Conservation (phyloP, 2,329 filamentous ascomycete species). For the Neodidymelliopsis sp. region DNA sequence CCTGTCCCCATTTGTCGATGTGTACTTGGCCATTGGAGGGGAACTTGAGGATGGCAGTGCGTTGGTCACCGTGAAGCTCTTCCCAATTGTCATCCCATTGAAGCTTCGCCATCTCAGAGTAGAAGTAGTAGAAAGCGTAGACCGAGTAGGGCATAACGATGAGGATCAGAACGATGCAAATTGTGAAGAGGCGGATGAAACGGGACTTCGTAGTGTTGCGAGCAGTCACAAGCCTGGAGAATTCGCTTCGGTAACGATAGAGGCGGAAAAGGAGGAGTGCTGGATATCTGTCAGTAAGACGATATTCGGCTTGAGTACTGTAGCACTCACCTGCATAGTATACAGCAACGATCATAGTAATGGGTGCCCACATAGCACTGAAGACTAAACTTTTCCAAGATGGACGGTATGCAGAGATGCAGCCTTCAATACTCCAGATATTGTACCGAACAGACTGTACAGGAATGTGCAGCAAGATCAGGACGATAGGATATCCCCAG, state of each 20-base stretch:
- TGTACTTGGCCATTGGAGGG: slow-evolving; percentile 55
- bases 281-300: slow-evolving; percentile 41
- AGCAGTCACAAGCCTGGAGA: slow-evolving; percentile 62
- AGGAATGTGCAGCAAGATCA: slow-evolving; percentile 65
- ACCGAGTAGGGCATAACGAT: slow-evolving; percentile 59
- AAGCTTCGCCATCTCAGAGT: slow-evolving; percentile 33
- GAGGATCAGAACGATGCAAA: slow-evolving; percentile 60
- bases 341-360: slow-evolving; percentile 61
- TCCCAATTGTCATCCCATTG: slow-evolving; percentile 61
- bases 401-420: slow-evolving; percentile 60
- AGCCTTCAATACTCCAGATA: slow-evolving; percentile 66
- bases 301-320: background rate
- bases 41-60: slow-evolving; percentile 59
- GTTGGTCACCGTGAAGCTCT: slow-evolving; percentile 59
- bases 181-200: slow-evolving; percentile 67
- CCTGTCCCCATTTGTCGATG: slow-evolving; percentile 66
- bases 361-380: slow-evolving; percentile 62
- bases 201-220: slow-evolving; percentile 64
- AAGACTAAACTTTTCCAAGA: slow-evolving; percentile 67
- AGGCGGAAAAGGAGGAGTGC: slow-evolving; percentile 68
- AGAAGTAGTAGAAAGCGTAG: slow-evolving; percentile 59
- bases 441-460: slow-evolving; percentile 67
- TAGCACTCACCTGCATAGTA: slow-evolving; percentile 64
- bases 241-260: slow-evolving; percentile 65
- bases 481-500: slow-evolving; percentile 61